These are phyloP conservation scores for Populus euphratica DNA, from an alignment of 345 rosid genomes.

Conservation along the genomic window DNA sequence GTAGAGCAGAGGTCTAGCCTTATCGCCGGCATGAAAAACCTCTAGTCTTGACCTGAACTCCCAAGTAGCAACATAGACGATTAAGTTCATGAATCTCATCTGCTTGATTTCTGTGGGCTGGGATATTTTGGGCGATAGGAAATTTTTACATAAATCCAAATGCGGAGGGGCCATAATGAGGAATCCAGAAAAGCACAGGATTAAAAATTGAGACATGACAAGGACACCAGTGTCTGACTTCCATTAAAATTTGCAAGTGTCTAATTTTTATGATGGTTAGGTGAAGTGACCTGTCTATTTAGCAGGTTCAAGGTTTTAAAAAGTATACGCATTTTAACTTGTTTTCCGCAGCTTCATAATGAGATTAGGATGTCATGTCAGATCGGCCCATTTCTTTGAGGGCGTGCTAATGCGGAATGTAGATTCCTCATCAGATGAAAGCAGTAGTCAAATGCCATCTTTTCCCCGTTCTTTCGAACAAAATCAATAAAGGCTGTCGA, in stretches of 20 bases:
- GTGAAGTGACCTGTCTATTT: conserved; percentile 18
- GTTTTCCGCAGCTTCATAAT: neutral
- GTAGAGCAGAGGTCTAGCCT: neutral
- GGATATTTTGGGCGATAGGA: neutral
- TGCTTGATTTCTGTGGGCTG: neutral
- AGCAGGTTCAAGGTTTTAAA: neutral
- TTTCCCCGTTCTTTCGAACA: neutral
- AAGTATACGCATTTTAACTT: neutral
- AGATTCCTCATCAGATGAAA: neutral
- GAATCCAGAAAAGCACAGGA: conserved; percentile 6
- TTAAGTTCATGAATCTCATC: neutral
- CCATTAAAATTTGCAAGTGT: conserved; percentile 2
- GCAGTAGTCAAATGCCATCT: neutral
- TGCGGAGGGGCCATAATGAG: neutral
- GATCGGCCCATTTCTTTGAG: neutral
- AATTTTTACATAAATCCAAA: conserved; percentile 5
- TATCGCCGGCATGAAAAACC: neutral
- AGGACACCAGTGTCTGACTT: conserved; percentile 19
- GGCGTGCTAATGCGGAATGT: neutral
- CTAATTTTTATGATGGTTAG: conserved; percentile 5
- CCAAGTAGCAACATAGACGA: neutral
- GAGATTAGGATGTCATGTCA: neutral
- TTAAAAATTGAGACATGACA: conserved; percentile 6
- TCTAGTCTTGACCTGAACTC: neutral
- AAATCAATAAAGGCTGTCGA: neutral